Evolutionary conservation across 2,329 filamentous ascomycete species (phyloP).

Genomic region (Exophiala spinifera): DNA sequence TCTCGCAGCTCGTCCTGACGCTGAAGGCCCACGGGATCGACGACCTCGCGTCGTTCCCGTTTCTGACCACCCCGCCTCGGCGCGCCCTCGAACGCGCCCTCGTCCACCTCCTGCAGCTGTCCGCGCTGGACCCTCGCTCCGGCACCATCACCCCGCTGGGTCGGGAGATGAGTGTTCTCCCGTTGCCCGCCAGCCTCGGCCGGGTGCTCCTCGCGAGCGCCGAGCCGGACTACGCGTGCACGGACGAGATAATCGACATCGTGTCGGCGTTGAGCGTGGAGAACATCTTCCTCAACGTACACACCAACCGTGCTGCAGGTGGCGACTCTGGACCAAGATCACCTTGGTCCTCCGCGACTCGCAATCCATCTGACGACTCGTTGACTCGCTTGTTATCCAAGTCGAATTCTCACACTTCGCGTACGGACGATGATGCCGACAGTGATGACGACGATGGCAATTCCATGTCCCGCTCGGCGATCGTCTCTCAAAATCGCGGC

Average conservation of each 20-base stretch:
- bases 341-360: too few species aligned
- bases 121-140: constrained; percentile 64
- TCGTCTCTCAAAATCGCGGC: constrained; percentile 54
- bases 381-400: neutral
- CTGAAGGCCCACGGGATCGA: constrained; percentile 90
- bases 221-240: constrained; percentile 65
- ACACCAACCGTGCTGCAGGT: too few species aligned
- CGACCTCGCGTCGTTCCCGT: constrained; percentile 76
- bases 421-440: neutral
- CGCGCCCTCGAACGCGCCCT: constrained; percentile 80
- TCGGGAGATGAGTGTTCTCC: constrained; percentile 74
- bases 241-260: constrained; percentile 82
- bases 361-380: neutral
- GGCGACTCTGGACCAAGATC: too few species aligned
- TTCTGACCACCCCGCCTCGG: constrained; percentile 75
- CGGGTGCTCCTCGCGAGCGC: constrained; percentile 79
- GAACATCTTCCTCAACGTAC: constrained; percentile 59
- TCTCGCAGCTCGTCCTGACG: constrained; percentile 79
- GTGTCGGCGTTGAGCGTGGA: constrained; percentile 65
- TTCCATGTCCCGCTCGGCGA: constrained; percentile 4
- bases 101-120: constrained; percentile 73
- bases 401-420: neutral
- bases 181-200: constrained; percentile 75
- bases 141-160: constrained; percentile 73
- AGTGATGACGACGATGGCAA: constrained; percentile 11